Evolutionary conservation across 768 basidiomycete species (phyloP).

Genomic region (Mycena olivaceomarginata): DNA sequence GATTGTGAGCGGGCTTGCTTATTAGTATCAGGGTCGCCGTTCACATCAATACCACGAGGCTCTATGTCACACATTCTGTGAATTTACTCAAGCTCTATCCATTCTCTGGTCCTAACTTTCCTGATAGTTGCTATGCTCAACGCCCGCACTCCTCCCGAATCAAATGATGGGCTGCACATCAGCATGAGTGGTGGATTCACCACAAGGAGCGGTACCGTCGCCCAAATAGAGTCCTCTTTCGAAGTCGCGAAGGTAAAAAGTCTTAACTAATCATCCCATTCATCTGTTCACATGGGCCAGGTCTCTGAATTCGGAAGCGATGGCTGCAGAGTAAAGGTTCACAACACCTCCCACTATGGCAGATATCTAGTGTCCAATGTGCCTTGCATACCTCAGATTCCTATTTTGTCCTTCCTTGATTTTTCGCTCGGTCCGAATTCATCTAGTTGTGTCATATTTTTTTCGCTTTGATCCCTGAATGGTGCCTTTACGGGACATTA

Average conservation of each 20-base stretch:
- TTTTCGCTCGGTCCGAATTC: too few relatives aligned
- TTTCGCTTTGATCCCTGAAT: too few relatives aligned
- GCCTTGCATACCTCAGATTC: background rate
- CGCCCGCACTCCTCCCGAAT: background rate
- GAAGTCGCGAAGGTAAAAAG: conserved; percentile 1
- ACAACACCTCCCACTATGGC: background rate
- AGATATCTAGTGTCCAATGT: background rate
- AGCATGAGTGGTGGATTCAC: background rate
- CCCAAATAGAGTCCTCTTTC: background rate
- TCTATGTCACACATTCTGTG: conserved; percentile 3
- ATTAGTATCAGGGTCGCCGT: conserved; percentile 4
- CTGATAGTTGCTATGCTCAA: conserved; percentile 3
- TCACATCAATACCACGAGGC: conserved; percentile 2
- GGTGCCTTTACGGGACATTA: too few relatives aligned
- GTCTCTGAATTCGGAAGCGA: background rate
- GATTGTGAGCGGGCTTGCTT: background rate
- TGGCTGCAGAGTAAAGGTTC: background rate
- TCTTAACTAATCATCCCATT: background rate
- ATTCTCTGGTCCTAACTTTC: background rate
- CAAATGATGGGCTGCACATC: background rate
- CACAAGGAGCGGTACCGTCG: background rate
- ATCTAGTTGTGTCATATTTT: too few relatives aligned
- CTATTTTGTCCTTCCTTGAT: too few relatives aligned
- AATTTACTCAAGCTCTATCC: background rate
- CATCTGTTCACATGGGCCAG: background rate